Evolutionary conservation across 306 rosid genomes (phyloP).

Genomic region (Prunus salicina): DNA sequence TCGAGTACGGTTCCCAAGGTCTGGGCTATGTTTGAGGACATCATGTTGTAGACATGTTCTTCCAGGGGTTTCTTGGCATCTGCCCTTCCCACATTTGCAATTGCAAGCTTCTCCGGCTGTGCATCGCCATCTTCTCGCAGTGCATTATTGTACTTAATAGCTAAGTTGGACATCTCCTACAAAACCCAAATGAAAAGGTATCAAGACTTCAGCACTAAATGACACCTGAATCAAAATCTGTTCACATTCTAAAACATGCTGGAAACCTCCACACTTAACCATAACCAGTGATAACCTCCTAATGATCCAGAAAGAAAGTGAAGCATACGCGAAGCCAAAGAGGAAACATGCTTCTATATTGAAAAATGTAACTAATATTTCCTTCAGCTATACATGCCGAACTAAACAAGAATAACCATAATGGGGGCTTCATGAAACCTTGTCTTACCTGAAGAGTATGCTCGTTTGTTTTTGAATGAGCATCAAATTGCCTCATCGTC

Average conservation of each 20-base stretch:
- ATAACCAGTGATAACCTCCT: no score
- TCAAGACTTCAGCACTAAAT: neutral
- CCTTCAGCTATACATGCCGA: neutral
- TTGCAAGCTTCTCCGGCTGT: conserved; percentile 81
- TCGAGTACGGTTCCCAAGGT: conserved; percentile 92
- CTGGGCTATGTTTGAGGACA: conserved; percentile 92
- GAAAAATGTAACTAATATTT: neutral
- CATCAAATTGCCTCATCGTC: conserved; percentile 68
- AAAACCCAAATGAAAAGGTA: conserved; percentile 15
- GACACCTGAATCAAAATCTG: neutral
- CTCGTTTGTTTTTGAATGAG: conserved; percentile 90
- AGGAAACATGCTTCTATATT: no score
- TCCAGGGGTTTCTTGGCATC: conserved; percentile 96
- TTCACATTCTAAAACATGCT: neutral
- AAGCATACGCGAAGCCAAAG: no score
- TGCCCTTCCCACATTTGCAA: conserved; percentile 89
- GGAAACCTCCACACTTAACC: neutral
- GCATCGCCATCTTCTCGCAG: conserved; percentile 93
- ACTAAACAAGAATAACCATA: neutral
- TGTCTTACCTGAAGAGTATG: conserved; percentile 77
- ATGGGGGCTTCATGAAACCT: neutral
- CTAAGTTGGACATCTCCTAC: conserved; percentile 81
- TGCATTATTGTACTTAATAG: conserved; percentile 86
- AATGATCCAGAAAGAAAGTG: no score
- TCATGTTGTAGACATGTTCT: conserved; percentile 85